Base-by-base conservation (phyloP, 768 basidiomycete species). In the Holtermanniella nyarrowii region DNA sequence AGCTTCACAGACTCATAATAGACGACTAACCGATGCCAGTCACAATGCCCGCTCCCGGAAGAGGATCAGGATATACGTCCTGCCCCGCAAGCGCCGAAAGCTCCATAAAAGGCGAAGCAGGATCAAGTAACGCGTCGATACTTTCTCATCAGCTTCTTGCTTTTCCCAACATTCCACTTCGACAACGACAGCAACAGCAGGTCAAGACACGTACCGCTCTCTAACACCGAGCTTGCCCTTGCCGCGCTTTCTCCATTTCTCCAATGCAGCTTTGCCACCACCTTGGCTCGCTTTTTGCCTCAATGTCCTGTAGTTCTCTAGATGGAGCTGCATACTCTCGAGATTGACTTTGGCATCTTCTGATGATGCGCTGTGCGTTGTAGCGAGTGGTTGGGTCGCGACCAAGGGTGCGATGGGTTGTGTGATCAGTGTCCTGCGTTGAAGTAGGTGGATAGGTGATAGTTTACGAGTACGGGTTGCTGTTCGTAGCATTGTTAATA, bases 1-100 rank as follows among this genome's bases (percentile, higher is more conserved):
- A 37, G 7, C 31, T 16, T 37, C 10, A 37, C 31, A 37, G 7
- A 7, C 31, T 1, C 20, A 2, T 1, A 2, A 3, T 3, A 43
- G 41, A 25, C 14, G 18, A 46, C 50, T 56, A 14, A 45, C 71
- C 70, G 21, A 73, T 72, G 5, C 90, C 90, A 2, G 89, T 88
- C 54, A 96, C 85, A 41, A 96, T 79, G 2, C 89, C 91, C 1
- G 88, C 90, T 0, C 84, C 86, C 18, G 91, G 89, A 25, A 95
- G 80, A 3, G 64, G 57, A 47, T 77, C 74, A 0, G 80, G 76
- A 67, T 96, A 95, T 3, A 95, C 85, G 13, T 83, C 86, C 58
- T 91, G 82, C 16, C 85, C 90, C 13, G 90, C 90, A 2, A 91
- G 75, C 12, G 84, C 74, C 2, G 86, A 88, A 2, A 96, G 76